These are phyloP conservation scores for Eremothecium coryli DNA, from an alignment of 1,139 yeast genomes.

Conservation along the genomic window DNA sequence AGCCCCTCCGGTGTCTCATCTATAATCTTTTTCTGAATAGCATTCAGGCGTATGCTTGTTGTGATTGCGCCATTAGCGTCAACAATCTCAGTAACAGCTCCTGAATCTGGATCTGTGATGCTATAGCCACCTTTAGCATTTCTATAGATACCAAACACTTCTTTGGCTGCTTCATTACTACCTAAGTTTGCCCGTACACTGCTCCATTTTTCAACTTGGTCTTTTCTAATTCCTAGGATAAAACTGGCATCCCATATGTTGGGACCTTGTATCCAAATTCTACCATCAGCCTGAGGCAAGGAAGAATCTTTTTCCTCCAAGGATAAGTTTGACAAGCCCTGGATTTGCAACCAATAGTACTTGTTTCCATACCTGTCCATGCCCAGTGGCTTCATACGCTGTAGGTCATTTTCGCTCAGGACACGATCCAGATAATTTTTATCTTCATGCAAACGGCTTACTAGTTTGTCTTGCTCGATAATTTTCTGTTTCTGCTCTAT, in stretches of 20 bases:
- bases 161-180: conserved; percentile 23
- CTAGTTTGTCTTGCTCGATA: conserved; percentile 15
- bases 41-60: conserved; percentile 30
- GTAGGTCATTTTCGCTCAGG: conserved; percentile 62
- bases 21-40: conserved; percentile 52
- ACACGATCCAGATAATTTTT: conserved; percentile 47
- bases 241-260: conserved; percentile 47
- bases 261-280: conserved; percentile 94
- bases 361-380: conserved; percentile 75
- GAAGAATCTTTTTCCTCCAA: conserved; percentile 37
- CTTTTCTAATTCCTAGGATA: conserved; percentile 35
- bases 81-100: conserved; percentile 20
- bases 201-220: conserved; percentile 32
- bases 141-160: conserved; percentile 18
- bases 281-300: conserved; percentile 35
- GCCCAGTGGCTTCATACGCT: conserved; percentile 70
- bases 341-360: conserved; percentile 93
- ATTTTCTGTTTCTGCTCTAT: conserved; percentile 9
- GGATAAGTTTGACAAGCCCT: conserved; percentile 60
- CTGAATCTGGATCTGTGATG: conserved; percentile 15
- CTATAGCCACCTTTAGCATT: conserved; percentile 17
- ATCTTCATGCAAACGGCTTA: conserved; percentile 39
- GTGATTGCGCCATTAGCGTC: conserved; percentile 38
- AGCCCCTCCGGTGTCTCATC: conserved; percentile 60
- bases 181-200: conserved; percentile 19